Base-by-base conservation (phyloP, 345 rosid genomes). In the Toxicodendron radicans region DNA sequence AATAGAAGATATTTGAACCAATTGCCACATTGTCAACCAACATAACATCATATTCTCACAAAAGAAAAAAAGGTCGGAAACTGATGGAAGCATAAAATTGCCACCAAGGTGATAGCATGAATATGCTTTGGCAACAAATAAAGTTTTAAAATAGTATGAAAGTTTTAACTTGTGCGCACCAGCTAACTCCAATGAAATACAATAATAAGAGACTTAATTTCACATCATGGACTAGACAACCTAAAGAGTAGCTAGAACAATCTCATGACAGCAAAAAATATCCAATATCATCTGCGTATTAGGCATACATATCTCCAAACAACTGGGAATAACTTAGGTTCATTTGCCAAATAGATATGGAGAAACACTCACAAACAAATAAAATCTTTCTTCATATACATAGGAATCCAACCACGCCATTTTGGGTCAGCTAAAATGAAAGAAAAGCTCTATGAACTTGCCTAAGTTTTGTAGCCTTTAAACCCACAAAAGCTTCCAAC, bases 1-100 rank as follows among this genome's bases (percentile, higher is more conserved):
- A 72, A 79, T 32, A 57, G 48, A 85, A 72, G 41, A 58, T 56
- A 58, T 67, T 30, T 23, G 35, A 41, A 13, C n/a, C 4, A 51
- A 13, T 51, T 1, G 20, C 3, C 65, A 61, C 11, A 12, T 38
- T 64, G 49, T 64, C 21, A 45, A 64, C 52, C 52, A 64, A 64
- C n/a, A 17, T 43, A 43, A 64, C 49, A n/a, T 64, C 27, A 64
- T 7, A 38, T 10, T 41, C 23, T 5, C 6, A 10, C 54, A 20
- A 65, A 24, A 45, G 10, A 24, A n/a, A 38, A 11, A 11, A 65
- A 11, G 10, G 21, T 27, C 20, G 5, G 68, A 64, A n/a, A 8
- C 17, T 9, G 10, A 43, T 64, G 30, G 68, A 64, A 43, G 21
- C 4, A 63, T 17, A 38, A 10, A 63, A 63, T 51, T 51, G 12